Evolutionary conservation across 1,284 basidiomycete genomes (phyloP), one percentile per base, ranked within the genome.

Genomic region (Naganishia albida): DNA sequence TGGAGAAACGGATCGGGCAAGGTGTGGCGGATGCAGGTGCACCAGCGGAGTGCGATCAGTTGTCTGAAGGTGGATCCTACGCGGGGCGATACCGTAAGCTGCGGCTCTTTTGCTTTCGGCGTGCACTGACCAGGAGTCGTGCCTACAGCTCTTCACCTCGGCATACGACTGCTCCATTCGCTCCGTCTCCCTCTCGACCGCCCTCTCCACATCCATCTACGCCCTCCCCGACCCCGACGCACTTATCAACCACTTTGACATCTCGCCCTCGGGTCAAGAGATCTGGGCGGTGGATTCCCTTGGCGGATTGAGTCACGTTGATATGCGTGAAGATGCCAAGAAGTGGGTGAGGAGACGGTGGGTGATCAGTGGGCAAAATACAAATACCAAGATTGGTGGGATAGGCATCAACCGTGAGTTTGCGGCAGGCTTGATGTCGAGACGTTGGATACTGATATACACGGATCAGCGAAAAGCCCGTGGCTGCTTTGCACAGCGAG

Each of bases 121-220:
- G 10, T n/a, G 20, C 25, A n/a, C n/a, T 6, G 16, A 13, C 39
- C 25, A 13, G 13, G 13, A 15, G 7, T 3, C 18, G 28, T n/a
- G 10, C 28, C 25, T 3, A 7, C 69, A 81, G 79, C 70, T 82
- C 12, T 78, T 75, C 67, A 74, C 81, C 0, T 74, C 77, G 0
- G 77, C 79, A 0, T 82, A 83, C 71, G 82, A 83, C 70, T 79
- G 78, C 62, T 79, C 81, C 0, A 63, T 83, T 1, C 79, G 82
- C 6, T 67, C 70, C 3, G 70, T 81, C 43, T 74, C 80, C 66
- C 79, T 83, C 52, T 74, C 73, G 2, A 73, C 75, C 23, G 40
- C 30, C 7, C 68, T 68, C 18, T 80, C 79, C 6, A 72, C 72
- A 12, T 80, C 82, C 64, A 64, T 81, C 23, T 78, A 81, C 63